These are phyloP conservation scores for Mortierella sp. DNA, from an alignment of 371 early-diverging fungal species.

Conservation along the genomic window DNA sequence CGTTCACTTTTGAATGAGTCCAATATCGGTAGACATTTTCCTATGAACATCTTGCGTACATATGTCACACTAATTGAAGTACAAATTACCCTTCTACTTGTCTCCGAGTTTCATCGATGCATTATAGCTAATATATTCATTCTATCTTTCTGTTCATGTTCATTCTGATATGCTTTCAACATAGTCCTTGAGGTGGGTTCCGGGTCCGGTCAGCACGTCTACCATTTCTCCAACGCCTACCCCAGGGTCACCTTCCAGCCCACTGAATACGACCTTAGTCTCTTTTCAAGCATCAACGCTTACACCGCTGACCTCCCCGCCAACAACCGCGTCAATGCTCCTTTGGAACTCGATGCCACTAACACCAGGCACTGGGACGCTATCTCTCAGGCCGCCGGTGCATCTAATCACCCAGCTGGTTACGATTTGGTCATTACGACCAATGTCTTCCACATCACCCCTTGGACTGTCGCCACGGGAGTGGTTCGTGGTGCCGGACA, in stretches of 20 bases:
- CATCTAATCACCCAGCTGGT: neutral
- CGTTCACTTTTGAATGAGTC: constrained; percentile 21
- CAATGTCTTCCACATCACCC: constrained; percentile 38
- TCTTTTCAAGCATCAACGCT: constrained; percentile 24
- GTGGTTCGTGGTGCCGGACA: constrained; percentile 23
- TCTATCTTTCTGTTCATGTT: neutral
- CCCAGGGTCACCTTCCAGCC: constrained; percentile 28
- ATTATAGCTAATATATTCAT: neutral
- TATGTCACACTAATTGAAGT: neutral
- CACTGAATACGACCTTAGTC: constrained; percentile 27
- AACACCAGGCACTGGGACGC: constrained; percentile 23
- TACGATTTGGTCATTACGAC: constrained; percentile 33
- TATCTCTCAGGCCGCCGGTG: neutral
- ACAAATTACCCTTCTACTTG: neutral
- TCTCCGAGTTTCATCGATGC: neutral
- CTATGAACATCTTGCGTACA: neutral
- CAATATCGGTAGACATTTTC: constrained; percentile 3
- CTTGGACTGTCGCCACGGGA: constrained; percentile 19
- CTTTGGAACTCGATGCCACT: constrained; percentile 32
- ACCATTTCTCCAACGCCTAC: constrained; percentile 21
- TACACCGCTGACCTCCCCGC: constrained; percentile 18
- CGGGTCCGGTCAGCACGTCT: constrained; percentile 27
- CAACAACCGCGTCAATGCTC: neutral
- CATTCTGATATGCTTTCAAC: neutral
- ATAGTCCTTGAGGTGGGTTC: constrained; percentile 34